Base-by-base conservation (phyloP, 768 basidiomycete genomes). In the Rhodotorula sphaerocarpa region DNA sequence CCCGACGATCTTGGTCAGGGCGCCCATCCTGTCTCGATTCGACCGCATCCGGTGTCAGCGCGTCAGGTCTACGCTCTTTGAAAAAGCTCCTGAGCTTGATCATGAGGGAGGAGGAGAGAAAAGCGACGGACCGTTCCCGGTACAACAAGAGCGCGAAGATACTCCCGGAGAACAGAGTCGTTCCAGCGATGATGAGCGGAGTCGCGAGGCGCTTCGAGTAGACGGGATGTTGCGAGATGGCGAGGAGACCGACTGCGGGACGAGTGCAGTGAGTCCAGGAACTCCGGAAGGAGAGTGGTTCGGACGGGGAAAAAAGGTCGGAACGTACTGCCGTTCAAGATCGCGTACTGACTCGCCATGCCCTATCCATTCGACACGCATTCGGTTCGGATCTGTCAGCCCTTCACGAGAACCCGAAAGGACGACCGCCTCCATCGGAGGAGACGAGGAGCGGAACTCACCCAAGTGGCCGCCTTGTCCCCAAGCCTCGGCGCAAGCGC, bases 81-180 rank as follows among this genome's bases (percentile, higher is more conserved):
- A 16, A 39, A 9, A 9, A 39, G 36, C 36, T 10, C 3, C 57
- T 4, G 27, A 15, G 11, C 21, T 20, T 7, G 5, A 5, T 7
- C n/a, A 10, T 23, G 44, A 12, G 33, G 1, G 16, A 15, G 25
- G 34, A 25, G 5, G 9, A n/a, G 43, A 21, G 11, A 30, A 28
- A 0, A 1, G 21, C 5, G 31, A 46, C 63, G 57, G 43, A 65
- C 63, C 28, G 20, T 0, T 55, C 59, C 39, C 31, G 43, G 51
- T 39, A 68, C 15, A 68, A 59, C 36, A 64, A 25, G 27, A 68
- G 43, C 41, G 67, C 67, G 23, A 68, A 68, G 55, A 68, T 68
- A 7, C 42, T 46, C 3, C 67, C 67, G 28, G 44, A 50, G 63
- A 68, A 68, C 15, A 68, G 34, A 2, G 59, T 64, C 20, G 63